Conservation (phyloP, 1,284 basidiomycete genomes). For the Trichosporon sp. region DNA sequence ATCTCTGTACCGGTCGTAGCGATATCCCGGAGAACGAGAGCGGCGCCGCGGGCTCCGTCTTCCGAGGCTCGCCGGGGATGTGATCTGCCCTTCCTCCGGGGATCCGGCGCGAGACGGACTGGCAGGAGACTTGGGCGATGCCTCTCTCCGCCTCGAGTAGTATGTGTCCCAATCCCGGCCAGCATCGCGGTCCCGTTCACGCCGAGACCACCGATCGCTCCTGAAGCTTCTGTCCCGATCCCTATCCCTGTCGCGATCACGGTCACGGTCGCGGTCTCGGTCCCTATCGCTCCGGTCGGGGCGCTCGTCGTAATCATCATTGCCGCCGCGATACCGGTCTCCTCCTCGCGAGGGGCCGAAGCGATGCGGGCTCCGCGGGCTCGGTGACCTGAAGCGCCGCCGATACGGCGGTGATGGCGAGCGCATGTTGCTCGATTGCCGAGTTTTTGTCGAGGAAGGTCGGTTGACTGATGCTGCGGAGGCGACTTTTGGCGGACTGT, state of each 20-base stretch:
- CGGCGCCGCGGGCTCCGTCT: not conserved
- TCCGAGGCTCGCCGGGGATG: conserved; percentile 16
- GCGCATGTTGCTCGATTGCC: conserved; percentile 23
- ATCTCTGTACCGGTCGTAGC: not conserved
- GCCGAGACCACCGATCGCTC: not conserved
- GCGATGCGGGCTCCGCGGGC: conserved; percentile 14
- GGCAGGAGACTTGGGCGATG: conserved; percentile 1
- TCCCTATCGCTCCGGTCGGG: not conserved
- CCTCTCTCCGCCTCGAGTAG: conserved; percentile 18
- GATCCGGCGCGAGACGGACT: conserved; percentile 22
- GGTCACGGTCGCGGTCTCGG: conserved; percentile 7
- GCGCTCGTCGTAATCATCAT: conserved; percentile 10
- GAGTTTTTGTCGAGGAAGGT: not conserved
- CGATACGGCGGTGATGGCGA: conserved; percentile 31
- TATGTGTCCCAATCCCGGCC: conserved; percentile 21
- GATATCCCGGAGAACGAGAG: not conserved
- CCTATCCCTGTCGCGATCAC: conserved; percentile 10
- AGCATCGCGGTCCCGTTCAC: conserved; percentile 16
- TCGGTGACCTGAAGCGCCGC: conserved; percentile 27
- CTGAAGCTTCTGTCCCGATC: conserved; percentile 1
- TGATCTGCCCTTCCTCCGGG: conserved; percentile 44
- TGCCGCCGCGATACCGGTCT: conserved; percentile 17
- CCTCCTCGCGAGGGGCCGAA: conserved; percentile 11
- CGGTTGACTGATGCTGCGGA: not conserved
- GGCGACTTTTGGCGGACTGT: not conserved